Evolutionary conservation across 2,329 filamentous ascomycete species (phyloP), one percentile per base, ranked within the genome.

Genomic region (Onygenales sp.): DNA sequence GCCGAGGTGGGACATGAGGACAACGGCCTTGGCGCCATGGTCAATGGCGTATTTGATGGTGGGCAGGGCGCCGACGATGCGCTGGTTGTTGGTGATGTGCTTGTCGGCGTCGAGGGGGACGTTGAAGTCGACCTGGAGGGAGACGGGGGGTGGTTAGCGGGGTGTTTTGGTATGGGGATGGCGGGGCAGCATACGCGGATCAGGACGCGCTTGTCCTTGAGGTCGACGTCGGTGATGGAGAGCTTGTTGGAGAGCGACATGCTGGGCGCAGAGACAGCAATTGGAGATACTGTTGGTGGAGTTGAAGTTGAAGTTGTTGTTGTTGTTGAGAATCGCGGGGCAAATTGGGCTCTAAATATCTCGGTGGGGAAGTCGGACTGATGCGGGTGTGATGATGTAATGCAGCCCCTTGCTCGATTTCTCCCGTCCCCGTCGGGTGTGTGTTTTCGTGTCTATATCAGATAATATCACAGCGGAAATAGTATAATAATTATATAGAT

Each of bases 211-310:
- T 98, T 98, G 83, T 81, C 92, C 84, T 95, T 95, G 75, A 98
- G 81, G 76, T 98, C 91, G 68, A 95, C 85, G 70, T 98, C 92
- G 62, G 84, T 88, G 75, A 98, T 96, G 64, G 90, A 88, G 66
- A 98, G 88, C 83, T 98, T 98, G 83, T 85, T 96, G 66, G 91
- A 88, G 71, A 98, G 89, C 84, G 93, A 97, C 93, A 98, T 98
- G 57, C 66, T 83, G 42, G 10, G 42, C 9, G 42, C 13, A 38
- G 35, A 43, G 41, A 43, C 10, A 43, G 41, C 35, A 7, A 38
- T 38, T 0, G 35, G 35, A 38, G 8, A 38, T 38, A 38, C 35
- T 13, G 7, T 38, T 38, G 7, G 35, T 38, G 17, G 13, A 43
- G n/a, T 43, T 10, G 41, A 14, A 13, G 17, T 43, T 11, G 41